Evolutionary conservation across 768 basidiomycete genomes (phyloP).

Genomic region (Mycena amicta): DNA sequence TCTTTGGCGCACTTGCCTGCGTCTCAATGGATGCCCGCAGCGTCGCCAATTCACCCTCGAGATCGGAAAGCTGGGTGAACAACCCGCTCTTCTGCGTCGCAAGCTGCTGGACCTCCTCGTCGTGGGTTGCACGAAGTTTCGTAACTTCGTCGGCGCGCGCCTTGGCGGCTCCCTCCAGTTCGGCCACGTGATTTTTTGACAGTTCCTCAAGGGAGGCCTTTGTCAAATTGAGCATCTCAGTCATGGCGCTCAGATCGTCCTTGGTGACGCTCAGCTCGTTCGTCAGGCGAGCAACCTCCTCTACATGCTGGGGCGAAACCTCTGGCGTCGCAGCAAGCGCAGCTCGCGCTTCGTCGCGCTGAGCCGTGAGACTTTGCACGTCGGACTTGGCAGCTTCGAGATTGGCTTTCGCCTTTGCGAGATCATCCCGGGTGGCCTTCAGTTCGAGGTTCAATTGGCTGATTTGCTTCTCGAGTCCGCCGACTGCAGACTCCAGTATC

Average conservation of each 20-base stretch:
- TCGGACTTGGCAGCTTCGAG: constrained; percentile 57
- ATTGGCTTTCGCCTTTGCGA: constrained; percentile 70
- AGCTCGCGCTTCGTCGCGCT: constrained; percentile 65
- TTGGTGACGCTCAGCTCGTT: constrained; percentile 64
- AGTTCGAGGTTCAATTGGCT: constrained; percentile 67
- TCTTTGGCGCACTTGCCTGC: constrained; percentile 54
- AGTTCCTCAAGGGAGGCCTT: constrained; percentile 73
- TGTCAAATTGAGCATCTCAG: constrained; percentile 67
- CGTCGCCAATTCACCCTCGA: constrained; percentile 78
- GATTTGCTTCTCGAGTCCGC: constrained; percentile 64
- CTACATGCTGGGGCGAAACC: constrained; percentile 49
- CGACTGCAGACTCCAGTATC: constrained; percentile 58
- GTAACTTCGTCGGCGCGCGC: constrained; percentile 71
- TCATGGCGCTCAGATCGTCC: constrained; percentile 67
- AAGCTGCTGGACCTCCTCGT: constrained; percentile 60
- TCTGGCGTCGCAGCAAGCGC: constrained; percentile 43
- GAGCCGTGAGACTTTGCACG: constrained; percentile 55
- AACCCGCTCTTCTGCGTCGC: constrained; percentile 66
- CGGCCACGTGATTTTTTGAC: constrained; percentile 66
- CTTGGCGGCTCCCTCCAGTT: constrained; percentile 76
- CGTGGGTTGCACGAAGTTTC: constrained; percentile 59
- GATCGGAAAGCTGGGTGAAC: constrained; percentile 63
- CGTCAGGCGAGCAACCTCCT: constrained; percentile 56
- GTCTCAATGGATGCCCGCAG: constrained; percentile 56
- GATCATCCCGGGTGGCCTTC: constrained; percentile 84